Percentiles rank a stretch among this genome's conserved stretches.
These are phyloP conservation scores for Paramecium sexaurelia DNA, from an alignment of 73 alveolate genomes.

Conservation along the genomic window DNA sequence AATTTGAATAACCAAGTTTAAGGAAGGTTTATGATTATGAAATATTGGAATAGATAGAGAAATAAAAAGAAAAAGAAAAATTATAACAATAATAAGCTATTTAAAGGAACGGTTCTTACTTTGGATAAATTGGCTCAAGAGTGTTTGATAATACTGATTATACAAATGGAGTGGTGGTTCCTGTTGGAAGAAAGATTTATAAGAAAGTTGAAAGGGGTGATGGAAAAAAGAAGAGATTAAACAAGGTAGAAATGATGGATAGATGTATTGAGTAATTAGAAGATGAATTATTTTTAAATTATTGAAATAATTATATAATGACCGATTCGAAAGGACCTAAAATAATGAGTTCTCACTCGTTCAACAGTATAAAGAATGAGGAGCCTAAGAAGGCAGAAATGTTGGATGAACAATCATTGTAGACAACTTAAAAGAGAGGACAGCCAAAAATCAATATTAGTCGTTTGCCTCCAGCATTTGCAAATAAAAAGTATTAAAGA, in stretches of 20 bases:
- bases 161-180: not conserved
- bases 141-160: not conserved
- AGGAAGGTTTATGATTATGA: not conserved
- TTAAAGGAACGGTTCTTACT: not conserved
- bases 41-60: not conserved
- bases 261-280: constrained; percentile 11
- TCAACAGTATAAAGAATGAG: constrained; percentile 34
- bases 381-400: not conserved
- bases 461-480: constrained; percentile 52
- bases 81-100: not conserved
- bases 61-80: not conserved
- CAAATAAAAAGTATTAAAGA: not conserved
- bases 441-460: constrained; percentile 42
- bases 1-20: not conserved
- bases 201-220: not conserved
- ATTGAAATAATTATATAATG: constrained; percentile 3
- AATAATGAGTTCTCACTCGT: constrained; percentile 54
- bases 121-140: not conserved
- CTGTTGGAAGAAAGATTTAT: not conserved
- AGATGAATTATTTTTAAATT: not conserved
- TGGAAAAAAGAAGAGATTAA: not conserved
- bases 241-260: not conserved
- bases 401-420: not conserved
- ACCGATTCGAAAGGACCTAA: constrained; percentile 45
- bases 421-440: constrained; percentile 42